Evolutionary conservation across 257 asterid species (phyloP).

Genomic region (Forsythia suspensa): DNA sequence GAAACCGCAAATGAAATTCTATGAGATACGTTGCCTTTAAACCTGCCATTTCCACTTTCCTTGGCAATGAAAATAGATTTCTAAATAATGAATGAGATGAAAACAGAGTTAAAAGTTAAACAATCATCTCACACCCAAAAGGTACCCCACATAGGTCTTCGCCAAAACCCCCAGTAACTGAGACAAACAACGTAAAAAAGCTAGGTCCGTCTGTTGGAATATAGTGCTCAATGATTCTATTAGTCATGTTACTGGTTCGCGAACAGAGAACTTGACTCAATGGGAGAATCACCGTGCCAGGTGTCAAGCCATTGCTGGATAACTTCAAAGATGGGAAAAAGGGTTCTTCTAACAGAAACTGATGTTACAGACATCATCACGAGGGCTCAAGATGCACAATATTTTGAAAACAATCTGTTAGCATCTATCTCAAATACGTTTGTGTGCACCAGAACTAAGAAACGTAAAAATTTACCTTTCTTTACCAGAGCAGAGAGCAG

Average conservation of each 20-base stretch:
- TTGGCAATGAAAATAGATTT: background rate
- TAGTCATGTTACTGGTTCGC: background rate
- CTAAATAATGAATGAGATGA: background rate
- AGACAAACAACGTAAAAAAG: background rate
- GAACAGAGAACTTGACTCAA: background rate
- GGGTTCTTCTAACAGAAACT: background rate
- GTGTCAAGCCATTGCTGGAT: background rate
- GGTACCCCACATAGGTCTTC: background rate
- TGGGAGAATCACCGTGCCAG: background rate
- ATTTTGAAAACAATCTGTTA: background rate
- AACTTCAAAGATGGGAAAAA: background rate
- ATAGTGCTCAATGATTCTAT: background rate
- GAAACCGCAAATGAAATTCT: background rate
- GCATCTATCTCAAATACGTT: background rate
- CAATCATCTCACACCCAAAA: background rate
- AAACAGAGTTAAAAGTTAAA: background rate
- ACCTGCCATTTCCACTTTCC: background rate
- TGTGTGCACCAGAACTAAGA: background rate
- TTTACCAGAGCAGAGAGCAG: constrained; percentile 60
- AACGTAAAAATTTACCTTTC: constrained; percentile 47
- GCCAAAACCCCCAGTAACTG: background rate
- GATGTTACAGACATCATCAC: background rate
- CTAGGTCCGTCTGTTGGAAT: background rate
- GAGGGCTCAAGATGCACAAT: background rate
- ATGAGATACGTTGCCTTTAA: background rate